phyloP scores from a whole-genome alignment of 345 rosid genomes.

The Syzygium aqueum region DNA sequence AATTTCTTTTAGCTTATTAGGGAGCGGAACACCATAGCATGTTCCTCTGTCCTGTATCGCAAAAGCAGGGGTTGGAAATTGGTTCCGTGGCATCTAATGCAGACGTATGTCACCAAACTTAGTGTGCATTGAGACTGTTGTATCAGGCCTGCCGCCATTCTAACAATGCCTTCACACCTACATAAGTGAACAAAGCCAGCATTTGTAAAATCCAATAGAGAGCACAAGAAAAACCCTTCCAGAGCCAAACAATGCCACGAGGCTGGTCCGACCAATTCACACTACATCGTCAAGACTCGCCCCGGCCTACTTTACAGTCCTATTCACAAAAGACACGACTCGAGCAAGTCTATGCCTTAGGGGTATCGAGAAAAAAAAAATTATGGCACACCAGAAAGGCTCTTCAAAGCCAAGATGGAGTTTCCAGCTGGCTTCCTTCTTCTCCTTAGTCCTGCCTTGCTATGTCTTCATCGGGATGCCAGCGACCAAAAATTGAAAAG shows the following conservation, averaged over 20 bases:
- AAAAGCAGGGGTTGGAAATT: not conserved
- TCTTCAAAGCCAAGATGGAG: not conserved
- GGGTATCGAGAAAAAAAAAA: not conserved
- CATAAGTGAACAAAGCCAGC: not conserved
- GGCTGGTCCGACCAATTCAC: not conserved
- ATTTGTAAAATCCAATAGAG: not conserved
- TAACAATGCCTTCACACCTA: not conserved
- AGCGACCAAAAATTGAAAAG: constrained; percentile 65
- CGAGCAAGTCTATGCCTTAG: not conserved
- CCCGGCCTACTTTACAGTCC: not conserved
- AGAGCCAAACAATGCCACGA: not conserved
- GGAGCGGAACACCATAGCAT: not conserved
- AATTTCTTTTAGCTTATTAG: not conserved
- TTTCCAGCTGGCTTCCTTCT: not conserved
- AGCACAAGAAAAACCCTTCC: not conserved
- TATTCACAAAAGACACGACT: not conserved
- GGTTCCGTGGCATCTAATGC: not conserved
- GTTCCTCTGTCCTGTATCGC: not conserved
- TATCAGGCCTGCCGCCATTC: not conserved
- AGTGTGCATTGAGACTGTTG: not conserved
- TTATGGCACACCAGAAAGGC: not conserved
- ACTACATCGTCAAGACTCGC: not conserved
- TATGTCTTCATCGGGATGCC: constrained; percentile 35
- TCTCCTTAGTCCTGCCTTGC: not conserved
- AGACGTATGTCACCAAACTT: not conserved